A percentile compares a stretch with the other conserved stretches of the same genome.
These are phyloP conservation scores for Suhomyces vadensis DNA, from an alignment of 805 yeast species.

Conservation along the genomic window DNA sequence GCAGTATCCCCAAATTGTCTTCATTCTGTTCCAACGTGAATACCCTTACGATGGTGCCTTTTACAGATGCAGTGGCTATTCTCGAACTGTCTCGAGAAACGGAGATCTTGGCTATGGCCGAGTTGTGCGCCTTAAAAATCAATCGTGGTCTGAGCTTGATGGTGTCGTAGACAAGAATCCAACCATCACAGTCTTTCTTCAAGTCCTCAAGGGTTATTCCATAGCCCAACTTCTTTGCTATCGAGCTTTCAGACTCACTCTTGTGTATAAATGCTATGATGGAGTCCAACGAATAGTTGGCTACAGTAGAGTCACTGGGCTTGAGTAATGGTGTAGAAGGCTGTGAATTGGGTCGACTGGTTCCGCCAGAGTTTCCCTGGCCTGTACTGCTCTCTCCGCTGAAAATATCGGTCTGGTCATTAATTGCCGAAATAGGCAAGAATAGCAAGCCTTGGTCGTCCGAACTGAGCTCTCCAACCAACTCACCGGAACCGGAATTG, in stretches of 20 bases:
- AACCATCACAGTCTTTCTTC: slow-evolving; percentile 32
- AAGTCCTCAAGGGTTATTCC: slow-evolving; percentile 27
- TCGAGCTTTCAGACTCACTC: slow-evolving; percentile 10
- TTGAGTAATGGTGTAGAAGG: slow-evolving; percentile 13
- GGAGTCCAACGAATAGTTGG: slow-evolving; percentile 16
- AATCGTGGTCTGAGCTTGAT: slow-evolving; percentile 31
- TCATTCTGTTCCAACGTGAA: slow-evolving; percentile 21
- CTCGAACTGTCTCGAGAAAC: slow-evolving; percentile 26
- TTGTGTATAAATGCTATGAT: slow-evolving; percentile 30
- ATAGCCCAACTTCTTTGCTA: slow-evolving; percentile 8
- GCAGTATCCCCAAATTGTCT: slow-evolving; percentile 21
- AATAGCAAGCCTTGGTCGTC: slow-evolving; percentile 38
- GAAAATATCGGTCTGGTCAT: slow-evolving; percentile 34
- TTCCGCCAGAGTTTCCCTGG: slow-evolving; percentile 2
- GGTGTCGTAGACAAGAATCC: slow-evolving; percentile 44
- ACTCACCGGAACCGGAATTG: slow-evolving; percentile 9
- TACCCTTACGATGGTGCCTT: slow-evolving; percentile 45
- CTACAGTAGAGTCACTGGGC: slow-evolving; percentile 22
- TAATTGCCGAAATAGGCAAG: slow-evolving; percentile 32
- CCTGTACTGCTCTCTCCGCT: slow-evolving; percentile 14
- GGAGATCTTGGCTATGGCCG: slow-evolving; percentile 33
- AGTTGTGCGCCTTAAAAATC: slow-evolving; percentile 42
- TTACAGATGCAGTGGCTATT: slow-evolving; percentile 44
- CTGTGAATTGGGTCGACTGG: slow-evolving; percentile 11
- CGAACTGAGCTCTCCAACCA: slow-evolving; percentile 38